These are phyloP conservation scores for Sanghuangporus weigelae DNA, from an alignment of 1,284 basidiomycete genomes.

Conservation along the genomic window DNA sequence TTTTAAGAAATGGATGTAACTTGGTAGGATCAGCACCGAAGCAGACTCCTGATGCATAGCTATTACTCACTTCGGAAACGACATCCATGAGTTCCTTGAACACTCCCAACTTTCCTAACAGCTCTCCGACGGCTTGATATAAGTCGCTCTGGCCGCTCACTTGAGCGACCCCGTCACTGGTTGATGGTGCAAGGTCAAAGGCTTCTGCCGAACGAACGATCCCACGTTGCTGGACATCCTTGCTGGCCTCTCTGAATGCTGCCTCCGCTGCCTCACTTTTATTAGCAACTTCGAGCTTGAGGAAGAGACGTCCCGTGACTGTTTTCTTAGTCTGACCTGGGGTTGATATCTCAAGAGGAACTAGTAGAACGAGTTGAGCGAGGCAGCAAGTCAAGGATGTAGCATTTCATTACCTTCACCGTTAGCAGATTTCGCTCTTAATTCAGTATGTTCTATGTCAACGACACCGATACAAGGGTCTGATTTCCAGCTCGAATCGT, in stretches of 20 bases:
- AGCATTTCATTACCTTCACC: slow-evolving; percentile 2
- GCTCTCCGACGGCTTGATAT: neutral
- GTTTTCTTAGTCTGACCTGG: neutral
- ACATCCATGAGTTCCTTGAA: neutral
- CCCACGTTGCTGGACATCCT: neutral
- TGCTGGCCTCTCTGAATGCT: neutral
- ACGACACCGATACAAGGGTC: neutral
- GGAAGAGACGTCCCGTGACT: neutral
- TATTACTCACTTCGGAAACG: neutral
- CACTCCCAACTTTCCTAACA: neutral
- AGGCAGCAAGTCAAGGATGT: too few species aligned
- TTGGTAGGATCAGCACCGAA: neutral
- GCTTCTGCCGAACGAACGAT: neutral
- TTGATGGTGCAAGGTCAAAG: neutral
- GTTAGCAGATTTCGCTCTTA: neutral
- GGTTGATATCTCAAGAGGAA: neutral
- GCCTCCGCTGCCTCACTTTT: neutral
- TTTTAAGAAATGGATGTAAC: neutral
- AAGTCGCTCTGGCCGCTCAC: neutral
- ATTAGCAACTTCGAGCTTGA: neutral
- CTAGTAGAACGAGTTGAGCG: neutral
- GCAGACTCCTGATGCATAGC: too few species aligned
- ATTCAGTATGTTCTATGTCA: neutral
- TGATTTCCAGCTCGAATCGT: neutral
- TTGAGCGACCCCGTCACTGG: neutral